A percentile compares a stretch with the other conserved stretches of the same genome.
These are phyloP conservation scores for Penicillium sp. DNA, from an alignment of 2,329 filamentous ascomycete species.

Conservation along the genomic window DNA sequence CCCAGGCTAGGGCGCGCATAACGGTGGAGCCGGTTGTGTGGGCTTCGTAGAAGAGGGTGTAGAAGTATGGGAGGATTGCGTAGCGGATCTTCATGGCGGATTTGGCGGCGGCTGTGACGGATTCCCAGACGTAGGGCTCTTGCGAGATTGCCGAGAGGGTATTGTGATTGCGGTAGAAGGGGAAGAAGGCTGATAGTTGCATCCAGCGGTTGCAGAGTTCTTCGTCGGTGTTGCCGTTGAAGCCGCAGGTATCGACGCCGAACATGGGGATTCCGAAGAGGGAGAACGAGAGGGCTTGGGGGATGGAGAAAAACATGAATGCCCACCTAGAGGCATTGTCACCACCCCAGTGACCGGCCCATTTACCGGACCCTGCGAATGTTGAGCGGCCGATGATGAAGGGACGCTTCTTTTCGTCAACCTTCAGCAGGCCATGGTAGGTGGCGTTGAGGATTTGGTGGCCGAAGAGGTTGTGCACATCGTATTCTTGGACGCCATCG, in stretches of 20 bases:
- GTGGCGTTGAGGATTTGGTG: slow-evolving; percentile 75
- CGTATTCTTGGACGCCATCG: slow-evolving; percentile 72
- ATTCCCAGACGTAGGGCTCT: slow-evolving; percentile 69
- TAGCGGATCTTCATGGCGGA: slow-evolving; percentile 70
- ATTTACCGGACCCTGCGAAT: slow-evolving; percentile 72
- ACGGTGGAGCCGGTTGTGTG: slow-evolving; percentile 66
- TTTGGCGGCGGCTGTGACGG: slow-evolving; percentile 63
- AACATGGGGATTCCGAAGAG: slow-evolving; percentile 78
- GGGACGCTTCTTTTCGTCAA: slow-evolving; percentile 68
- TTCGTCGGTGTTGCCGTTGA: slow-evolving; percentile 63
- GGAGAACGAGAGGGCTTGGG: slow-evolving; percentile 71
- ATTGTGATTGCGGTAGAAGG: slow-evolving; percentile 78
- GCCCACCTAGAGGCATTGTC: slow-evolving; percentile 70
- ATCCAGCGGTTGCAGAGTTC: slow-evolving; percentile 74
- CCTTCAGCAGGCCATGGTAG: slow-evolving; percentile 64
- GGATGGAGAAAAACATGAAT: slow-evolving; percentile 73
- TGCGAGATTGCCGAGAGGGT: slow-evolving; percentile 59
- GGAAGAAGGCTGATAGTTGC: slow-evolving; percentile 71
- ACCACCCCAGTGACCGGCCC: slow-evolving; percentile 79
- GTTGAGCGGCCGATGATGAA: slow-evolving; percentile 83
- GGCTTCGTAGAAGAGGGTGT: slow-evolving; percentile 68
- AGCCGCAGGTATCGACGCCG: slow-evolving; percentile 68
- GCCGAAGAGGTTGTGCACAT: slow-evolving; percentile 78
- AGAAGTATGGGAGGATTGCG: slow-evolving; percentile 69
- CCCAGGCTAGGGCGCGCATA: slow-evolving; percentile 71